phyloP scores from a whole-genome alignment of 2,329 filamentous ascomycete genomes.

The Plectosphaerella plurivora region DNA sequence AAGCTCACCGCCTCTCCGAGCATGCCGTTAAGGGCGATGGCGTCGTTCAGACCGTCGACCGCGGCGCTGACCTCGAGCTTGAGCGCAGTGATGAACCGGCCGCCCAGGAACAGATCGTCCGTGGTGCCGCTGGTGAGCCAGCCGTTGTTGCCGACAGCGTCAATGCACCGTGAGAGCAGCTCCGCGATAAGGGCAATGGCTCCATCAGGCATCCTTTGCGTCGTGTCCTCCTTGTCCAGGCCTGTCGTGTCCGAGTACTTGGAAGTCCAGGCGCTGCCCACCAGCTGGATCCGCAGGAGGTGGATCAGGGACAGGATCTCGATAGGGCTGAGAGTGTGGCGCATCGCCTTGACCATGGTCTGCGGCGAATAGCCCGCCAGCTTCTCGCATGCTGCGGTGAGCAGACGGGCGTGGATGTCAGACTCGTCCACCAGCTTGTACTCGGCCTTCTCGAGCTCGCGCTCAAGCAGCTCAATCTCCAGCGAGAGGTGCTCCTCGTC shows the following conservation, averaged over 20 bases:
- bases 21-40: slow-evolving; percentile 58
- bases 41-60: slow-evolving; percentile 68
- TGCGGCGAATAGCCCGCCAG: slow-evolving; percentile 61
- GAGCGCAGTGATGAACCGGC: slow-evolving; percentile 61
- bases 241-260: slow-evolving; percentile 59
- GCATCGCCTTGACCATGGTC: slow-evolving; percentile 59
- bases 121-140: slow-evolving; percentile 63
- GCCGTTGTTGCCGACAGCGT: slow-evolving; percentile 69
- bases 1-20: slow-evolving; percentile 64
- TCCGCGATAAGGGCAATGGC: slow-evolving; percentile 68
- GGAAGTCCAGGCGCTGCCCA: slow-evolving; percentile 71
- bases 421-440: slow-evolving; percentile 63
- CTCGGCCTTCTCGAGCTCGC: slow-evolving; percentile 64
- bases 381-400: slow-evolving; percentile 66
- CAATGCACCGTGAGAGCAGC: slow-evolving; percentile 67
- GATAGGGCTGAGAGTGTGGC: slow-evolving; percentile 57
- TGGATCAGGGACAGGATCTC: slow-evolving; percentile 70
- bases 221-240: slow-evolving; percentile 34
- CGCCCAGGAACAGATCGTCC: slow-evolving; percentile 47
- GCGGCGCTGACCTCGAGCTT: slow-evolving; percentile 67
- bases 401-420: slow-evolving; percentile 55
- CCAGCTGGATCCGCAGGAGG: slow-evolving; percentile 67
- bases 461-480: slow-evolving; percentile 57
- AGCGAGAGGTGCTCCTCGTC: slow-evolving; percentile 33
- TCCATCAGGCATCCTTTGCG: slow-evolving; percentile 53